phyloP scores from a whole-genome alignment of 2,329 filamentous ascomycete genomes.

The Colletotrichum incanum region DNA sequence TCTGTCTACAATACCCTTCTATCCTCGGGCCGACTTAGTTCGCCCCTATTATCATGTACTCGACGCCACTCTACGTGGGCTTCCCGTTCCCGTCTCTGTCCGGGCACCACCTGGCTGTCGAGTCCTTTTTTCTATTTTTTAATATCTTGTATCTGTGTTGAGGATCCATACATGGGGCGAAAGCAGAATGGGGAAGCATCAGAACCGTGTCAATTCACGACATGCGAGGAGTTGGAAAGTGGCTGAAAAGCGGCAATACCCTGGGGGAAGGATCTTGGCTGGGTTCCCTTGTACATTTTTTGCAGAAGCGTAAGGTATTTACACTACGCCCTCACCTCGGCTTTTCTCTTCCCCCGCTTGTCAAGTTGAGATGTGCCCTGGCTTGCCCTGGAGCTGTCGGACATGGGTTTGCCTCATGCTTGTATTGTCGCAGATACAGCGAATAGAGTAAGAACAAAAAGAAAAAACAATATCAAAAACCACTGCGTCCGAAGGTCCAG shows the following conservation, averaged over 20 bases:
- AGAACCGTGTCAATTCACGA: conserved; percentile 18
- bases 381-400: conserved; percentile 3
- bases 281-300: conserved; percentile 40
- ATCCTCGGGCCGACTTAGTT: conserved; percentile 5
- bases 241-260: conserved; percentile 35
- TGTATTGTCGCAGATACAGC: conserved; percentile 36
- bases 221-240: conserved; percentile 37
- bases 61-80: not conserved
- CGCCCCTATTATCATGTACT: conserved; percentile 25
- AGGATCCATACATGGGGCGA: conserved; percentile 34
- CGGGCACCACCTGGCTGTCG: conserved; percentile 1
- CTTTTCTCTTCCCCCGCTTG: conserved; percentile 30
- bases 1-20: conserved; percentile 38
- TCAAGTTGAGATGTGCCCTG: conserved; percentile 34
- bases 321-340: conserved; percentile 6
- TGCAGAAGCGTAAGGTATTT: conserved; percentile 19
- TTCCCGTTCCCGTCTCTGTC: not conserved
- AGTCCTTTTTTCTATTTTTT: conserved; percentile 34
- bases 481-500: conserved; percentile 37
- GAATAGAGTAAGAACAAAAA: conserved; percentile 37
- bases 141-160: conserved; percentile 40
- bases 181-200: conserved; percentile 21
- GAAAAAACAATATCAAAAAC: conserved; percentile 34
- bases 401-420: conserved; percentile 31
- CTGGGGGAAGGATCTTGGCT: conserved; percentile 22